Evolutionary conservation across 2,329 filamentous ascomycete species (phyloP), one percentile per base, ranked within the genome.

Genomic region (Paraphoma chrysanthemicola): DNA sequence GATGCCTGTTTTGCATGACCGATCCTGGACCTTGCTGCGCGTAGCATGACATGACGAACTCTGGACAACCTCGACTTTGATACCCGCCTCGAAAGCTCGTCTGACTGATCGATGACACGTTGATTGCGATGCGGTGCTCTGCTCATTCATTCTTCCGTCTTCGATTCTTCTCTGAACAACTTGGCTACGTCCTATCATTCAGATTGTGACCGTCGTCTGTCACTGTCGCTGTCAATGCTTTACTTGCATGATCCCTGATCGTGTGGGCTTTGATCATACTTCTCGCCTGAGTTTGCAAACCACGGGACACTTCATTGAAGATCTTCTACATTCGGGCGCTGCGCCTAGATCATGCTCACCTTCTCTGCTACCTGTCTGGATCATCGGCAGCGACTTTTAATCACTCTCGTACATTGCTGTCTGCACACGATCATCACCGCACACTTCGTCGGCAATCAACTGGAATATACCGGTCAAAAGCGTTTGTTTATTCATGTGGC

Each of bases 1-100:
- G 68, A 70, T 73, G 70, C 70, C 67, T 75, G 70, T 69, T 69
- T 75, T 42, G 72, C 73, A 73, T 75, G 74, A 72, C 58, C 68
- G 59, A 70, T 58, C 55, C 63, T 65, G 64, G 63, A 67, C 53
- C 44, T 60, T 65, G 60, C 62, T 65, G 58, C 60, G 49, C 59
- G 60, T 71, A 61, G 65, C 66, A 68, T 72, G 70, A 68, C 56
- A 50, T 56, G 48, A 53, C 52, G 54, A 48, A 47, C 46, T 45
- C 54, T 52, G 56, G 56, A 59, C 57, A 59, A 58, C 55, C 58
- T 60, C 64, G 62, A 67, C 58, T 63, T 59, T 70, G 59, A 64
- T 53, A 53, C 62, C 55, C 62, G 61, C 54, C 55, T 60, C 56
- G 52, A 53, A 50, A 55, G 12, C 48, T 54, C 51, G 47, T 52